Evolutionary conservation across 352 stramenopile species (phyloP), one percentile per base, ranked within the genome.

Genomic region (Phytopythium aichiense): DNA sequence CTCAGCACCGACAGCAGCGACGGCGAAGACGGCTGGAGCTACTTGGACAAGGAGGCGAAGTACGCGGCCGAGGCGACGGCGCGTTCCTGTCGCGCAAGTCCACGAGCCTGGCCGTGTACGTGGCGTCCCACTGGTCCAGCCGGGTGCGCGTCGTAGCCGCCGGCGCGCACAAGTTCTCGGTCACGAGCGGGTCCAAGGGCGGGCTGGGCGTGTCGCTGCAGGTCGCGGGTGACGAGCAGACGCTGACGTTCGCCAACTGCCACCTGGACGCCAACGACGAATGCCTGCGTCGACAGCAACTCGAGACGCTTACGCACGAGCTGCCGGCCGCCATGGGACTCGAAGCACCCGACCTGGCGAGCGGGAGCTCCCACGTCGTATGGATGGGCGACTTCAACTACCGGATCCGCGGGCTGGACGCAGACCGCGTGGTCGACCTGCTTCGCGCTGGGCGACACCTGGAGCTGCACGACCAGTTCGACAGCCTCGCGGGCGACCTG

Each of bases 311-410:
- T 12, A 67, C 73, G 1, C 71, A 55, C 1, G 72, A 79, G 52
- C 60, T 94, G 1, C 83, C 80, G 53, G 63, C 68, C 4, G 67
- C 77, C 0, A 67, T 92, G 46, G 71, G 61, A 0, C 33, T 64
- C 2, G 55, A 28, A 1, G 11, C 25, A 20, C 51, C 15, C 0
- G 55, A 67, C 18, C 50, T 94, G 0, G 80, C 78, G 4, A 73
- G 63, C 12, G 75, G 82, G 55, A 91, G 86, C 31, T 75, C 91
- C 58, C 81, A 94, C 55, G 72, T 92, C 9, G 67, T 94, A 31
- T 91, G 83, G 81, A 87, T 91, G 71, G 86, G 86, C 3, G 83
- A 94, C 64, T 83, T 94, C 40, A 92, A 91, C 68, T 92, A 92
- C 66, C 77, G 77, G 11, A 77, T 90, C 57, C 66, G 83, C 31